Evolutionary conservation across 495 filamentous ascomycete species (phyloP), one percentile per base, ranked within the genome.

Genomic region (Xylaria scruposa): DNA sequence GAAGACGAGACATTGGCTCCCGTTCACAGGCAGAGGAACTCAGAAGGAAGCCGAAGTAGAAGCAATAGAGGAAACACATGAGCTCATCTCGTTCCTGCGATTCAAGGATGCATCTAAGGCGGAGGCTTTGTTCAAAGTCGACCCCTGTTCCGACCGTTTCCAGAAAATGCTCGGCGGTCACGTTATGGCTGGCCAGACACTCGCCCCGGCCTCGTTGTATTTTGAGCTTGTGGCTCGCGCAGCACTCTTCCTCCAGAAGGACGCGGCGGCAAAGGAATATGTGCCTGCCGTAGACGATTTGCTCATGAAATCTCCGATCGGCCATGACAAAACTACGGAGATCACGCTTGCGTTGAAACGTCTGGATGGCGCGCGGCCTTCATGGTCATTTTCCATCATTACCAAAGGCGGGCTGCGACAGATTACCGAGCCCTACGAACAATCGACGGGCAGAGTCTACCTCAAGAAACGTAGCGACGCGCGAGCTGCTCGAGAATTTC

Each of bases 151-250:
- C 46, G 71, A 77, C 0, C 40, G 66, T 2, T 78, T 68, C 60
- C 33, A 74, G 54, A 17, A 46, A 17, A 56, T 77, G 46, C 61
- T 78, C 8, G 33, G 47, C 17, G 85, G 85, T 26, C 84, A 87
- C 73, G 77, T 78, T 0, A 81, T 84, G 19, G 60, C 77, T 17
- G 77, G 74, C 15, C 72, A 82, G 44, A 58, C 69, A 19, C 76
- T 87, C 1, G 80, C 78, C 51, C 85, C 85, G 21, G 84, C 83
- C 19, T 80, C 83, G 0, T 70, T 87, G 63, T 87, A 85, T 54
- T 42, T 84, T 42, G 85, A 87, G 61, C 60, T 85, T 9, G 79
- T 75, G 53, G n/a, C 69, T 42, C 73, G 69, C 15, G 78, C 77
- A 10, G 72, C 76, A n/a, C n/a, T 69, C 36, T 69, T 59, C 36